phyloP scores from a whole-genome alignment of 202 grass and related monocot species.

The Schoenoplectus tabernaemontani region DNA sequence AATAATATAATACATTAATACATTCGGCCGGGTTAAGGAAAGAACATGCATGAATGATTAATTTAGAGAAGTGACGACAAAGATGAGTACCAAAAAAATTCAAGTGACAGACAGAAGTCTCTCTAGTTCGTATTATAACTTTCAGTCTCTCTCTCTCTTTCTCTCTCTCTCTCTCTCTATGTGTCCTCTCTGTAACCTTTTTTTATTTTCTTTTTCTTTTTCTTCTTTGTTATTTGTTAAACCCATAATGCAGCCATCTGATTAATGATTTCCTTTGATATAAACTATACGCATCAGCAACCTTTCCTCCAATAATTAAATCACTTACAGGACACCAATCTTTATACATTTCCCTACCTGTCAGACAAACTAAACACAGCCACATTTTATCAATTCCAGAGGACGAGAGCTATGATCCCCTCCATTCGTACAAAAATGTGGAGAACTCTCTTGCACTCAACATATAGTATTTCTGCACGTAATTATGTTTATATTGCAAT shows the following conservation, averaged over 20 bases:
- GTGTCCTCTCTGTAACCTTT: neutral
- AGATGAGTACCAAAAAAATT: slow-evolving; percentile 22
- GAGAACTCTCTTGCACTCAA: neutral
- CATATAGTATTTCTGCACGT: neutral
- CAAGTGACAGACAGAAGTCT: slow-evolving; percentile 27
- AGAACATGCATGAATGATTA: neutral
- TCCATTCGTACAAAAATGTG: slow-evolving; percentile 7
- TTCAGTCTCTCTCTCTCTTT: neutral
- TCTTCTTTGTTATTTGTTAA: slow-evolving; percentile 2
- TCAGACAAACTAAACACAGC: slow-evolving; percentile 27
- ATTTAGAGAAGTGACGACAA: slow-evolving; percentile 17
- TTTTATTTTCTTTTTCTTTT: neutral
- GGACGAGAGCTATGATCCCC: neutral
- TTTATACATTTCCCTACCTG: slow-evolving; percentile 33
- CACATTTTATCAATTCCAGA: slow-evolving; percentile 17
- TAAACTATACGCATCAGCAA: slow-evolving; percentile 12
- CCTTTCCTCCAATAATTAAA: slow-evolving; percentile 16
- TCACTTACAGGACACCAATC: slow-evolving; percentile 13
- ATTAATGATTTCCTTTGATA: slow-evolving; percentile 31
- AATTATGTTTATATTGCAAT: too few relatives aligned
- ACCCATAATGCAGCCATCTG: slow-evolving; percentile 20
- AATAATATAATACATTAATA: slow-evolving; percentile 1
- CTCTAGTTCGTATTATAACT: slow-evolving; percentile 18
- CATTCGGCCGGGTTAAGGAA: slow-evolving; percentile 5
- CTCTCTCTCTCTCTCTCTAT: too few relatives aligned